A percentile compares a stretch with the other conserved stretches of the same genome.
Evolutionary conservation across 2,329 filamentous ascomycete species (phyloP).

Genomic region (Rhexocercosporidium sp.): DNA sequence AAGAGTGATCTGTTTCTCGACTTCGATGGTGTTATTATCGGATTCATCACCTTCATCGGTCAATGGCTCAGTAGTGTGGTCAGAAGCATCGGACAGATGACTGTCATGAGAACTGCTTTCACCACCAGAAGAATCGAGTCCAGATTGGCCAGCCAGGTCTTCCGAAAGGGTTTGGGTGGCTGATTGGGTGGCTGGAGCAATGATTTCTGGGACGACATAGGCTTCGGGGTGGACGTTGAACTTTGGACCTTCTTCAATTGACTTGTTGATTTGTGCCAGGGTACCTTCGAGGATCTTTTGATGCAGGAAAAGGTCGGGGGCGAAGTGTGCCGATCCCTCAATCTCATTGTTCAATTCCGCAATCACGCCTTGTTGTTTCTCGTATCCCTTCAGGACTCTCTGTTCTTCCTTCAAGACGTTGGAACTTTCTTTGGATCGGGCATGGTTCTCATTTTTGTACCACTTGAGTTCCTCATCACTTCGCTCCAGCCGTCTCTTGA

Average conservation of each 20-base stretch:
- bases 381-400: neutral
- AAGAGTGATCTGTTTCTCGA: neutral
- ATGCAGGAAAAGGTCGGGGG: neutral
- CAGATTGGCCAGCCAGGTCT: neutral
- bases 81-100: neutral
- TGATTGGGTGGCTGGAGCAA: neutral
- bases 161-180: neutral
- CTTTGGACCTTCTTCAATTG: neutral
- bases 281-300: neutral
- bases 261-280: neutral
- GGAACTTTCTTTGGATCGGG: no score
- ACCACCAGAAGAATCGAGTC: neutral
- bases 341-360: neutral
- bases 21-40: neutral
- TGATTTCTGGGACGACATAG: neutral
- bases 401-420: neutral
- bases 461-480: no score
- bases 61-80: neutral
- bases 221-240: constrained; percentile 6
- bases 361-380: neutral
- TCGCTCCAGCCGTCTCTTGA: neutral
- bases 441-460: neutral
- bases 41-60: neutral
- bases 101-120: neutral
- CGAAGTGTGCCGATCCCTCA: neutral